Evolutionary conservation across 306 rosid species (phyloP).

Genomic region (Gastrolobium bilobum): DNA sequence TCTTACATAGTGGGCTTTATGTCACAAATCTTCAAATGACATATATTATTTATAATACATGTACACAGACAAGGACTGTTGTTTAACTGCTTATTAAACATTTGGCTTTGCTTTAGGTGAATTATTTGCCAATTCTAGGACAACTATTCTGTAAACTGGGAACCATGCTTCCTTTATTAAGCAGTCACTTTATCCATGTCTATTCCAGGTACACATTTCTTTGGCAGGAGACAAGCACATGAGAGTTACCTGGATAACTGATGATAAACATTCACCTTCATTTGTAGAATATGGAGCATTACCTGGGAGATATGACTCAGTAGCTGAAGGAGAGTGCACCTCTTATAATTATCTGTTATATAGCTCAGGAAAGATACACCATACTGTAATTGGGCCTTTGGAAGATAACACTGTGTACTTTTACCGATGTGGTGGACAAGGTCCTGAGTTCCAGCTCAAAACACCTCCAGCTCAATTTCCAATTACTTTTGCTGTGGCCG

Average conservation of each 20-base stretch:
- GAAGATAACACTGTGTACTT: slow-evolving; percentile 72
- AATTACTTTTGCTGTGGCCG: slow-evolving; percentile 84
- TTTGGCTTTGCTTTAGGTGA: background rate
- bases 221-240: slow-evolving; percentile 84
- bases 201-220: slow-evolving; percentile 85
- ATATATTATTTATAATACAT: background rate
- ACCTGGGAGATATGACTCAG: slow-evolving; percentile 68
- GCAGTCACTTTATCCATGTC: slow-evolving; percentile 20
- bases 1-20: no score
- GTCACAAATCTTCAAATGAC: background rate
- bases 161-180: background rate
- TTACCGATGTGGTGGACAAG: slow-evolving; percentile 87
- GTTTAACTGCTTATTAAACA: background rate
- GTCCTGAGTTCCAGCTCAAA: slow-evolving; percentile 76
- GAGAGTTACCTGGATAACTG: slow-evolving; percentile 85
- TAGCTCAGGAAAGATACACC: slow-evolving; percentile 92
- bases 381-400: slow-evolving; percentile 90
- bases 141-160: slow-evolving; percentile 3
- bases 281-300: slow-evolving; percentile 82
- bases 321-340: slow-evolving; percentile 77
- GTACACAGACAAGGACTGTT: background rate
- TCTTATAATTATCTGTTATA: slow-evolving; percentile 78
- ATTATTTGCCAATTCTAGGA: slow-evolving; percentile 7
- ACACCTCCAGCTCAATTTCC: slow-evolving; percentile 92
- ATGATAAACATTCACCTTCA: slow-evolving; percentile 70